These are phyloP conservation scores for Isochrysis galbana DNA, from an alignment of 78 protist species.

Conservation along the genomic window DNA sequence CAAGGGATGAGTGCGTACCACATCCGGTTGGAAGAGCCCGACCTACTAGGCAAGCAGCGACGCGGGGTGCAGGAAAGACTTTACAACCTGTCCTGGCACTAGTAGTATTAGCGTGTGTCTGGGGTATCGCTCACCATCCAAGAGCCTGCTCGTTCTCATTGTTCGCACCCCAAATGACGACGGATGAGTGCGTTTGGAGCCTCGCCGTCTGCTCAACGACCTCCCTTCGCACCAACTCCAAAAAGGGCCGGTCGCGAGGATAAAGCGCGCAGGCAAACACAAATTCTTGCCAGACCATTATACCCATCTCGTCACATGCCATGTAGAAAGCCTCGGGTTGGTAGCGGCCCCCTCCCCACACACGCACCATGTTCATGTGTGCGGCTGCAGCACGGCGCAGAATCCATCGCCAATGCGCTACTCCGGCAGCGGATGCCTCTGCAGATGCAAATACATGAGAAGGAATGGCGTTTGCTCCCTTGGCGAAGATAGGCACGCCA, in stretches of 20 bases:
- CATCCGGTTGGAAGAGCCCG: slow-evolving; percentile 7
- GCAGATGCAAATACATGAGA: background rate
- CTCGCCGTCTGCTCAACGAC: background rate
- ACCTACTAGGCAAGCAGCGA: too few relatives aligned
- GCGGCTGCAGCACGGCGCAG: slow-evolving; percentile 36
- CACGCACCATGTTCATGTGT: slow-evolving; percentile 54
- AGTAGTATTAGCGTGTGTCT: too few relatives aligned
- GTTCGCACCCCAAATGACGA: slow-evolving; percentile 47
- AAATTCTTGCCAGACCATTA: slow-evolving; percentile 47
- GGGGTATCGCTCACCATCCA: too few relatives aligned
- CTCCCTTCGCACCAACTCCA: slow-evolving; percentile 40
- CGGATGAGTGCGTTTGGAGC: slow-evolving; percentile 40
- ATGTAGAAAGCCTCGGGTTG: slow-evolving; percentile 38
- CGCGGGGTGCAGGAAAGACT: too few relatives aligned
- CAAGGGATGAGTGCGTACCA: slow-evolving; percentile 1
- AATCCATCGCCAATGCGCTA: background rate
- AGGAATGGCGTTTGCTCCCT: slow-evolving; percentile 41
- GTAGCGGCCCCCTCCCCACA: slow-evolving; percentile 69
- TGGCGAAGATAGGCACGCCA: slow-evolving; percentile 33
- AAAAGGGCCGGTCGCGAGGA: slow-evolving; percentile 73
- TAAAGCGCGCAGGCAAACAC: slow-evolving; percentile 71
- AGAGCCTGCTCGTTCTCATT: slow-evolving; percentile 58
- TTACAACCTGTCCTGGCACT: too few relatives aligned
- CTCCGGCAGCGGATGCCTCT: background rate
- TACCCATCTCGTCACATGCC: slow-evolving; percentile 28